phyloP scores from a whole-genome alignment of 139 green algal species.

The Picochlorum sp. region DNA sequence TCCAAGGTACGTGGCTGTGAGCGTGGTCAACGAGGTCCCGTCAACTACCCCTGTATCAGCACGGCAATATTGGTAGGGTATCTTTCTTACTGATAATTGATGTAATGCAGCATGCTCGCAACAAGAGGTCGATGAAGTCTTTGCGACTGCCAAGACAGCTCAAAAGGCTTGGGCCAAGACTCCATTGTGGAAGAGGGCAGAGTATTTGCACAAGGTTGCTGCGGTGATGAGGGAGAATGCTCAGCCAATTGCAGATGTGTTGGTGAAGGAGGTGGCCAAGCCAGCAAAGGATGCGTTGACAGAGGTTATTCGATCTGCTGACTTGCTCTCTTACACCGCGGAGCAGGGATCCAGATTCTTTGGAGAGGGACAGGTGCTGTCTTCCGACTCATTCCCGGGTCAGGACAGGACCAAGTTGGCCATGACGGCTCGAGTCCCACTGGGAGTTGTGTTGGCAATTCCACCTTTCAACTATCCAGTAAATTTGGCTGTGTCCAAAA shows the following conservation, averaged over 20 bases:
- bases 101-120: conserved; percentile 72
- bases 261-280: conserved; percentile 94
- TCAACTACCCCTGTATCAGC: too few species aligned
- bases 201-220: conserved; percentile 69
- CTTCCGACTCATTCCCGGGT: conserved; percentile 84
- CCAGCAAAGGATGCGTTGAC: conserved; percentile 68
- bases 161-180: conserved; percentile 79
- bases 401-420: conserved; percentile 86
- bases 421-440: conserved; percentile 63
- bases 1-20: conserved; percentile 55
- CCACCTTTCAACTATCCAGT: conserved; percentile 97
- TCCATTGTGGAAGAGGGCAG: conserved; percentile 81
- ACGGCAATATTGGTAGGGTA: neutral
- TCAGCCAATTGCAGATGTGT: conserved; percentile 71
- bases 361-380: conserved; percentile 75
- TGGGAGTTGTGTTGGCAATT: conserved; percentile 90
- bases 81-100: neutral
- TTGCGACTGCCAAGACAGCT: conserved; percentile 61
- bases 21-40: too few species aligned
- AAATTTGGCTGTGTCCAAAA: conserved; percentile 92
- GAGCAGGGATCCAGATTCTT: conserved; percentile 86
- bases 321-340: conserved; percentile 87
- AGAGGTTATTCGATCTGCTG: conserved; percentile 76
- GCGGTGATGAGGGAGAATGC: conserved; percentile 70
- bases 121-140: conserved; percentile 78